Conservation (phyloP, 129 eudicot genomes). For the Lactuca sativa region DNA sequence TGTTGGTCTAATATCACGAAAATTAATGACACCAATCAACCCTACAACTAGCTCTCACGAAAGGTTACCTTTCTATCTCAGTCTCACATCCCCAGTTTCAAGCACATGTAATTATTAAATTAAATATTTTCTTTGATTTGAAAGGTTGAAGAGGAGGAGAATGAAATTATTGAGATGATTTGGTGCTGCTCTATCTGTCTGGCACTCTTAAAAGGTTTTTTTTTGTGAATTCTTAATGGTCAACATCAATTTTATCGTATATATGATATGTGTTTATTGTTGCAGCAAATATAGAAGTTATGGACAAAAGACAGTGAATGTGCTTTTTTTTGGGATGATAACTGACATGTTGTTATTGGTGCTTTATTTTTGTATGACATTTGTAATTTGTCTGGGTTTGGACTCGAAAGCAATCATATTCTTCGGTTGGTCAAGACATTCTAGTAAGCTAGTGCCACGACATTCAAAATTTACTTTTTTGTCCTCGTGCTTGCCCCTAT, state of each 20-base stretch:
- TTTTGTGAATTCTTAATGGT: constrained; percentile 18
- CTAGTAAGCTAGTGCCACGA: too few relatives aligned
- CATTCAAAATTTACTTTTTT: too few relatives aligned
- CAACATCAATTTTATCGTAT: too few relatives aligned
- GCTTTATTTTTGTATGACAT: too few relatives aligned
- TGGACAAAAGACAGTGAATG: constrained; percentile 44
- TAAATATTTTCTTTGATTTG: neutral
- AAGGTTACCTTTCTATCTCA: too few relatives aligned
- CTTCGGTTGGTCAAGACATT: too few relatives aligned
- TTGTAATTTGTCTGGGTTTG: too few relatives aligned
- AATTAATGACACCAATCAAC: constrained; percentile 44
- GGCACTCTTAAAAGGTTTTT: constrained; percentile 54
- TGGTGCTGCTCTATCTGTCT: constrained; percentile 84
- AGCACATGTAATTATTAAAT: too few relatives aligned
- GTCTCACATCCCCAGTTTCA: too few relatives aligned
- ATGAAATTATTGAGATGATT: constrained; percentile 64
- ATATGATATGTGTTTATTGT: neutral
- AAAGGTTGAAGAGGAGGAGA: constrained; percentile 51
- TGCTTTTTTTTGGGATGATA: constrained; percentile 65
- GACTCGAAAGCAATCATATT: too few relatives aligned
- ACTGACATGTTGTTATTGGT: too few relatives aligned
- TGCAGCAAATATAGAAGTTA: constrained; percentile 60
- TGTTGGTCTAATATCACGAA: constrained; percentile 67
- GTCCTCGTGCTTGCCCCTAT: too few relatives aligned
- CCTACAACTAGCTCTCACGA: constrained; percentile 55